Percentiles rank a stretch among this genome's conserved stretches.
Evolutionary conservation across 805 yeast genomes (phyloP).

Genomic region (Wickerhamomyces pijperi): DNA sequence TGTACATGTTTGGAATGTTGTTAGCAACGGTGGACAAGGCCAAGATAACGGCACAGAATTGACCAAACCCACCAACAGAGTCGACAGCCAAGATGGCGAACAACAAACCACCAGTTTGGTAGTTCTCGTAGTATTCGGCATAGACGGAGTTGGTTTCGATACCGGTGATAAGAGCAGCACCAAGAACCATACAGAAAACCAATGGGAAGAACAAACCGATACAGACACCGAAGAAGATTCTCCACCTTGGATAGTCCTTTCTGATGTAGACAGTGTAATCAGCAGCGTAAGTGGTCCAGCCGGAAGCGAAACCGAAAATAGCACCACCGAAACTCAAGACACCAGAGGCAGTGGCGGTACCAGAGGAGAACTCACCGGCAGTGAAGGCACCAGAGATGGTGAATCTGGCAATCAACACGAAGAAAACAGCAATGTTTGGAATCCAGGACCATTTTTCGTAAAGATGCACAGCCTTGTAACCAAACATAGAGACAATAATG

Average conservation of each 20-base stretch:
- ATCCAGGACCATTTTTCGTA: conserved; percentile 87
- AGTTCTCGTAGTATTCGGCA: conserved; percentile 35
- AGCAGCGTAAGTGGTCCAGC: conserved; percentile 89
- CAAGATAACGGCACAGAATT: conserved; percentile 76
- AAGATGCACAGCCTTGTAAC: conserved; percentile 69
- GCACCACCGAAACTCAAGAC: conserved; percentile 78
- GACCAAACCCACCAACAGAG: conserved; percentile 81
- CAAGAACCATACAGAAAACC: conserved; percentile 63
- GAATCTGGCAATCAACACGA: conserved; percentile 72
- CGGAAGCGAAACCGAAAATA: conserved; percentile 80
- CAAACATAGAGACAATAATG: conserved; percentile 67
- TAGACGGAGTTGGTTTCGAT: conserved; percentile 33
- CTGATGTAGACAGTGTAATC: conserved; percentile 89
- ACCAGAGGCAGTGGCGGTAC: conserved; percentile 60
- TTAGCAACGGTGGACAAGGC: conserved; percentile 83
- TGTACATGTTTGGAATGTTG: conserved; percentile 90
- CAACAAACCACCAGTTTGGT: conserved; percentile 73
- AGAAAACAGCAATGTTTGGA: conserved; percentile 62
- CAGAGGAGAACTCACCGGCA: conserved; percentile 38
- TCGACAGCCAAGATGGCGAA: conserved; percentile 68
- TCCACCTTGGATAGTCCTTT: conserved; percentile 42
- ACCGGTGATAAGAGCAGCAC: conserved; percentile 80
- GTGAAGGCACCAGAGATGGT: conserved; percentile 54
- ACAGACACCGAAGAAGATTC: conserved; percentile 53
- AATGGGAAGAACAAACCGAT: conserved; percentile 60